Evolutionary conservation across 495 filamentous ascomycete genomes (phyloP).

Genomic region (Antarctomyces pellizariae): DNA sequence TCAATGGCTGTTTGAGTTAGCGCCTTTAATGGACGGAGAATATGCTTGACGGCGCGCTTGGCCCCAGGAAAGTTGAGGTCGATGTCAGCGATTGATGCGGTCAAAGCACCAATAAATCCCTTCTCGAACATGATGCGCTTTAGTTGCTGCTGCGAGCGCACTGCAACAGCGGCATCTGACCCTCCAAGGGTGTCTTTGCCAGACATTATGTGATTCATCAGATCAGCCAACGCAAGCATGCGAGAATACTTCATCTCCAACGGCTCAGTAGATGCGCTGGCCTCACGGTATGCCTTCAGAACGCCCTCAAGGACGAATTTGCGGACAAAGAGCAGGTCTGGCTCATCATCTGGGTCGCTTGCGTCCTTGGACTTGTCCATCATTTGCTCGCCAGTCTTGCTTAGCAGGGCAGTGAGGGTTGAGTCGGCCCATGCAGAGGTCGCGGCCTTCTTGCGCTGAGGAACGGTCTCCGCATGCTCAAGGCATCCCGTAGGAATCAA

Average conservation of each 20-base stretch:
- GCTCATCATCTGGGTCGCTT: slow-evolving; percentile 54
- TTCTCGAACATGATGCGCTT: slow-evolving; percentile 96
- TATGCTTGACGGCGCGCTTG: slow-evolving; percentile 86
- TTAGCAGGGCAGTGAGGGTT: slow-evolving; percentile 66
- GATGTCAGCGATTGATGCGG: slow-evolving; percentile 82
- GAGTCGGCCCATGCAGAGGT: slow-evolving; percentile 69
- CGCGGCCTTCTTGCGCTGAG: slow-evolving; percentile 57
- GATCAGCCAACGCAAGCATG: slow-evolving; percentile 63
- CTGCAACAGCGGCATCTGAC: slow-evolving; percentile 14
- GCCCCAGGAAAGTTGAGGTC: slow-evolving; percentile 87
- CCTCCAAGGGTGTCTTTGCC: slow-evolving; percentile 38
- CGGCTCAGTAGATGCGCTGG: slow-evolving; percentile 49
- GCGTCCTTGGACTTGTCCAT: slow-evolving; percentile 20
- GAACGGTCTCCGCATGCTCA: slow-evolving; percentile 46
- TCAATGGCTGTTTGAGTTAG: slow-evolving; percentile 71
- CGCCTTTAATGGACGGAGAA: slow-evolving; percentile 66
- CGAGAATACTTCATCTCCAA: slow-evolving; percentile 73
- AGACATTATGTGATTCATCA: slow-evolving; percentile 80
- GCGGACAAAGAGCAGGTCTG: slow-evolving; percentile 76
- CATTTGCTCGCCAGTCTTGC: slow-evolving; percentile 61
- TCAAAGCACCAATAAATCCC: slow-evolving; percentile 70
- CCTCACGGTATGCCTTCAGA: slow-evolving; percentile 78
- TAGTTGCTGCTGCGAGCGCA: slow-evolving; percentile 43
- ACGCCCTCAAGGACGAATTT: slow-evolving; percentile 88
- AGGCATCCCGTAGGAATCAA: slow-evolving; percentile 61